Evolutionary conservation across 805 yeast species (phyloP).

Genomic region (Suhomyces sp.): DNA sequence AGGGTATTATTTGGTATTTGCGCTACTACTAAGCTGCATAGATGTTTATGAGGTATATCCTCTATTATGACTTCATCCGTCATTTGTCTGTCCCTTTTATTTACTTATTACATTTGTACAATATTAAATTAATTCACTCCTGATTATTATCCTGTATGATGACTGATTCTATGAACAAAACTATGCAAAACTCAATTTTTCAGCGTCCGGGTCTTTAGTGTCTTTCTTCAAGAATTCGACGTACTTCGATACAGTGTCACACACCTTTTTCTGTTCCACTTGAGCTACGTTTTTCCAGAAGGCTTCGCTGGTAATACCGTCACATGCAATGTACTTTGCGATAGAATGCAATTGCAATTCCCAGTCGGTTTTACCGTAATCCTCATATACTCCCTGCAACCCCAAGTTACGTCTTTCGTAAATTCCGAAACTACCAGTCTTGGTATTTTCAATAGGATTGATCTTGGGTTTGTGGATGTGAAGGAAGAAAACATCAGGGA

Average conservation of each 20-base stretch:
- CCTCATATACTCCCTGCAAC: conserved; percentile 13
- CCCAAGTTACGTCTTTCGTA: conserved; percentile 20
- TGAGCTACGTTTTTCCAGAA: conserved; percentile 19
- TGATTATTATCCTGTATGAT: background rate
- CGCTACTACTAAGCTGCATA: background rate
- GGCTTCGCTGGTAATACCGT: conserved; percentile 16
- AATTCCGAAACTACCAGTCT: conserved; percentile 9
- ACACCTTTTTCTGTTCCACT: conserved; percentile 15
- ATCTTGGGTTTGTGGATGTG: conserved; percentile 22
- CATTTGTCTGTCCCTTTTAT: background rate
- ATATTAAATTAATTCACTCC: background rate
- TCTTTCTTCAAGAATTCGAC: conserved; percentile 24
- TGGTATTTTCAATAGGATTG: conserved; percentile 14
- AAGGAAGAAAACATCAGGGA: conserved; percentile 18
- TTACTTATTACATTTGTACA: background rate
- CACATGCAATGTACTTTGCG: conserved; percentile 24
- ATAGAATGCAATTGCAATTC: conserved; percentile 22
- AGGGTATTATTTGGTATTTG: too few species aligned
- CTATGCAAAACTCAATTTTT: conserved; percentile 4
- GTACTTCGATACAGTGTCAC: conserved; percentile 19
- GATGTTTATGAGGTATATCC: background rate
- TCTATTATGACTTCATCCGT: background rate
- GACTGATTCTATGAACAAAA: background rate
- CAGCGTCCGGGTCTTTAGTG: conserved; percentile 11
- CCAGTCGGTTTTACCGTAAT: conserved; percentile 22